phyloP scores from a whole-genome alignment of 2,329 filamentous ascomycete species.

The Colletotrichum navitas region DNA sequence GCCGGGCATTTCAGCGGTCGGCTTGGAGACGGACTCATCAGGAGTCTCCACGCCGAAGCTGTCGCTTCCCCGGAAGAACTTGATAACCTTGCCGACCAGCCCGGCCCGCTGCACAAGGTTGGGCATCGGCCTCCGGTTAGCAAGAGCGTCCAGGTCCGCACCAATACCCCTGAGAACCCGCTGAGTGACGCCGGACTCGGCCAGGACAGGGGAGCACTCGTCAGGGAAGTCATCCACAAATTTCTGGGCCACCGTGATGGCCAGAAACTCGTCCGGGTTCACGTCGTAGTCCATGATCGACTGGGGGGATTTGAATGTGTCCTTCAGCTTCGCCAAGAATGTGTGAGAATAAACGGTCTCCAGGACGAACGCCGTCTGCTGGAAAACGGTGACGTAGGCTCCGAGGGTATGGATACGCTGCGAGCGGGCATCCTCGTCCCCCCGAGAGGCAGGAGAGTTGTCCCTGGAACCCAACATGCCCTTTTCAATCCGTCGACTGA shows the following conservation, averaged over 20 bases:
- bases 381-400: constrained; percentile 10
- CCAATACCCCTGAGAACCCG: constrained; percentile 30
- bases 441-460: constrained; percentile 8
- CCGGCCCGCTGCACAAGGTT: constrained; percentile 34
- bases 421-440: constrained; percentile 9
- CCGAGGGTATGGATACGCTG: constrained; percentile 13
- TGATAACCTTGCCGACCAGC: constrained; percentile 37
- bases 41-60: constrained; percentile 28
- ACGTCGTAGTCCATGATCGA: constrained; percentile 30
- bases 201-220: constrained; percentile 17
- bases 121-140: constrained; percentile 28
- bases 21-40: not conserved
- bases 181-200: constrained; percentile 21
- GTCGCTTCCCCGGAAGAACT: constrained; percentile 32
- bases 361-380: constrained; percentile 26
- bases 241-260: constrained; percentile 12
- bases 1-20: constrained; percentile 31
- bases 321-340: constrained; percentile 27
- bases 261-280: constrained; percentile 24
- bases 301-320: constrained; percentile 19
- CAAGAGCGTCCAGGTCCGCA: constrained; percentile 32
- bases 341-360: constrained; percentile 37
- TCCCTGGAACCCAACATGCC: not conserved
- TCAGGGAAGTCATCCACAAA: constrained; percentile 31
- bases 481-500: constrained; percentile 19